phyloP scores from a whole-genome alignment of 116 monocot genomes.

The Zostera marina region DNA sequence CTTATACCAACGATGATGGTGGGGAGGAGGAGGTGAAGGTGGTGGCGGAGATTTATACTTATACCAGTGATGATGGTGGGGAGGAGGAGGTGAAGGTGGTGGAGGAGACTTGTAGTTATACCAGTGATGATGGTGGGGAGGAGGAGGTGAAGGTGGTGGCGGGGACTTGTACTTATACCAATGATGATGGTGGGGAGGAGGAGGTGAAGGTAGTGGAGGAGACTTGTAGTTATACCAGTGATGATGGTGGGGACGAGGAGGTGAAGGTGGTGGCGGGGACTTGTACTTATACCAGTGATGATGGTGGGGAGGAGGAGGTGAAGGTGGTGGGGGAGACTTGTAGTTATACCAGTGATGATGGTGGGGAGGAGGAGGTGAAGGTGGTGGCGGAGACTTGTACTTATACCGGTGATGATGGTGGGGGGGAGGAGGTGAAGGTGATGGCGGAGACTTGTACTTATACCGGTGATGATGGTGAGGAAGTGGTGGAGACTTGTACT shows the following conservation, averaged over 20 bases:
- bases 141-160: background rate
- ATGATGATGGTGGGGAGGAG: background rate
- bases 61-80: too few relatives aligned
- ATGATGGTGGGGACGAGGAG: too few relatives aligned
- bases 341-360: background rate
- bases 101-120: background rate
- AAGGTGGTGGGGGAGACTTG: background rate
- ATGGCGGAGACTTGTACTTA: background rate
- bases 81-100: too few relatives aligned
- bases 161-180: background rate
- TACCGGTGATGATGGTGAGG: background rate
- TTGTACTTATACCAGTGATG: background rate
- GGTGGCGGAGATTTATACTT: background rate
- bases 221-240: background rate
- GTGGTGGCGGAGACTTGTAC: background rate
- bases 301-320: too few relatives aligned
- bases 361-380: too few relatives aligned
- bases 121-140: too few relatives aligned
- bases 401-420: background rate
- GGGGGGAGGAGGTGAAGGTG: too few relatives aligned
- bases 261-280: background rate
- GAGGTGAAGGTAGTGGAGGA: too few relatives aligned
- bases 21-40: too few relatives aligned
- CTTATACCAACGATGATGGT: too few relatives aligned
- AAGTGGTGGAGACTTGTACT: conserved; percentile 6